Conservation (phyloP, 371 early-diverging fungal genomes). For the Mucor plumbeus region DNA sequence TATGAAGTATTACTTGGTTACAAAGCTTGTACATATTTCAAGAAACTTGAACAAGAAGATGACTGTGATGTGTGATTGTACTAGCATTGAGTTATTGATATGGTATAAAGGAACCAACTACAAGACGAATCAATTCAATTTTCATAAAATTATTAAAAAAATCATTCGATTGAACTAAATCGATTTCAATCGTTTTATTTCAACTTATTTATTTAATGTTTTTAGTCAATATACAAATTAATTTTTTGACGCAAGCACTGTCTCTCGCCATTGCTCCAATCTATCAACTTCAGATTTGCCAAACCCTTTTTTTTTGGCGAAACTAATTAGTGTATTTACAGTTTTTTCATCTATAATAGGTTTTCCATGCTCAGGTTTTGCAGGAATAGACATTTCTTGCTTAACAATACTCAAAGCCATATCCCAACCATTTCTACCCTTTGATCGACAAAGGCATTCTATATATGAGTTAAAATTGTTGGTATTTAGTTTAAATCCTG, state of each 20-base stretch:
- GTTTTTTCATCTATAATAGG: constrained; percentile 43
- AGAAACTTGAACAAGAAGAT: no score
- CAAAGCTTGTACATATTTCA: no score
- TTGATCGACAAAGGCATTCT: constrained; percentile 47
- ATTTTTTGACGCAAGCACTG: neutral
- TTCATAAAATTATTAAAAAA: no score
- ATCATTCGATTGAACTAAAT: no score
- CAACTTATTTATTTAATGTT: no score
- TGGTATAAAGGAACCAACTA: no score
- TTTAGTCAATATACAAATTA: no score
- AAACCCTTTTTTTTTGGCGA: constrained; percentile 43
- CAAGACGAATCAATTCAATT: no score
- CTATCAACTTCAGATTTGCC: constrained; percentile 24
- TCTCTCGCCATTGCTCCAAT: constrained; percentile 31
- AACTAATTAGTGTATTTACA: constrained; percentile 46
- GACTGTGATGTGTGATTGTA: no score
- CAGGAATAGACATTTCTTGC: constrained; percentile 35
- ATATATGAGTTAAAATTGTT: constrained; percentile 54
- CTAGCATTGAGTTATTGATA: no score
- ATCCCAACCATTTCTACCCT: constrained; percentile 39
- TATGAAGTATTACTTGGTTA: no score
- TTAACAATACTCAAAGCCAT: constrained; percentile 26
- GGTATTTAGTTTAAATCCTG: constrained; percentile 33
- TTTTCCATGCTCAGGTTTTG: neutral
- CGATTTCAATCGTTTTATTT: no score